phyloP scores from a whole-genome alignment of 371 early-diverging fungal genomes.

The Mortierella sp. region DNA sequence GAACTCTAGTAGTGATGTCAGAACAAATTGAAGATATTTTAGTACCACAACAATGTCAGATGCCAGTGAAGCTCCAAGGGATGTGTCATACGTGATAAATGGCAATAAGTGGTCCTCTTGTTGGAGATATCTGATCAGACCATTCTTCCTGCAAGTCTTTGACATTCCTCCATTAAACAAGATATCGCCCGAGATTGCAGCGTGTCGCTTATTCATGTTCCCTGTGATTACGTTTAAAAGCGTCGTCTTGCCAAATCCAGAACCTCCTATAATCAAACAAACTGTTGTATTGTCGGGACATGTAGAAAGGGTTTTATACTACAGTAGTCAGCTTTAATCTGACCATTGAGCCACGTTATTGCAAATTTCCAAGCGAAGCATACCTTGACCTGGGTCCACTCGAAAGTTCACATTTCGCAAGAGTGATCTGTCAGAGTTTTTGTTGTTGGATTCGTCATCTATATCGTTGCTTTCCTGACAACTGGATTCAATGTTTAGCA shows the following conservation, averaged over 20 bases:
- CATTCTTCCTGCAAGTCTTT: slow-evolving; percentile 6
- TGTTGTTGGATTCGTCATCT: no score
- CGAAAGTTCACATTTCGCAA: no score
- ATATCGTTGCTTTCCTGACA: no score
- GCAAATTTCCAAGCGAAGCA: no score
- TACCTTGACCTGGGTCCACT: no score
- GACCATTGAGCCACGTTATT: no score
- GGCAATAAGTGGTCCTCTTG: slow-evolving; percentile 32
- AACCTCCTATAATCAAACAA: slow-evolving; percentile 29
- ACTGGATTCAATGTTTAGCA: no score
- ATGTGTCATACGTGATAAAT: slow-evolving; percentile 16
- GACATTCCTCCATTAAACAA: slow-evolving; percentile 10
- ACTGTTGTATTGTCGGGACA: slow-evolving; percentile 7
- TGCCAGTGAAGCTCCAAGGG: no score
- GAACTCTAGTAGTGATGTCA: slow-evolving; percentile 15
- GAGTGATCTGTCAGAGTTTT: no score
- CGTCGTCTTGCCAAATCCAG: slow-evolving; percentile 35
- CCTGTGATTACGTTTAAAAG: slow-evolving; percentile 28
- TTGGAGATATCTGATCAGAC: slow-evolving; percentile 27
- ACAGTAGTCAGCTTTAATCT: no score
- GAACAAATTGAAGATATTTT: neutral
- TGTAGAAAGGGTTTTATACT: neutral
- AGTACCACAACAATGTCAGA: neutral
- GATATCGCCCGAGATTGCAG: slow-evolving; percentile 18
- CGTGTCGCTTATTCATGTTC: neutral